phyloP scores from a whole-genome alignment of 208 protist genomes.

The Wallacemonas sp. region DNA sequence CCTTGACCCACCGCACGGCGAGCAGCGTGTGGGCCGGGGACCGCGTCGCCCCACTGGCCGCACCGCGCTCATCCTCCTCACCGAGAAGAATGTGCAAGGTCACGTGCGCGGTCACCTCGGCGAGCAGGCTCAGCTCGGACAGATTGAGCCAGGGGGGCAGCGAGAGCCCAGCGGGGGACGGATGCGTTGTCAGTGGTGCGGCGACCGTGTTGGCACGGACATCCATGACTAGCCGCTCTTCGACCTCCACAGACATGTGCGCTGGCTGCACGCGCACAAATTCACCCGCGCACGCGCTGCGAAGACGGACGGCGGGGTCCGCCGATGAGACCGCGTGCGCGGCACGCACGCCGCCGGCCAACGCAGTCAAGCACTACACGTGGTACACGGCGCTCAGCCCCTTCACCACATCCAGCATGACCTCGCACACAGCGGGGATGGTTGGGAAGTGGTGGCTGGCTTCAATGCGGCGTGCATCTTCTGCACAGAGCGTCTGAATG shows the following conservation, averaged over 20 bases:
- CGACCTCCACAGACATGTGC: too few relatives aligned
- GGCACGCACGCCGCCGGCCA: too few relatives aligned
- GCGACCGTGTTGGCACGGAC: too few relatives aligned
- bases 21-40: background rate
- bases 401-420: conserved; percentile 1
- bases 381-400: background rate
- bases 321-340: too few relatives aligned
- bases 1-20: background rate
- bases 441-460: conserved; percentile 46
- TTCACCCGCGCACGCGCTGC: too few relatives aligned
- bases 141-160: conserved; percentile 8
- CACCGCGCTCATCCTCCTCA: background rate
- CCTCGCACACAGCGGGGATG: conserved; percentile 37
- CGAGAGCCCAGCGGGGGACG: too few relatives aligned
- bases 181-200: too few relatives aligned
- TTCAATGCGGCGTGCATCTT: conserved; percentile 34
- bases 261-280: too few relatives aligned
- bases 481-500: conserved; percentile 24
- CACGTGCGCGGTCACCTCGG: background rate
- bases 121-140: background rate
- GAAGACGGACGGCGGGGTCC: background rate
- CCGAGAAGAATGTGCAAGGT: background rate
- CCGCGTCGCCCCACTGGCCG: background rate
- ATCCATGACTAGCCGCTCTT: too few relatives aligned
- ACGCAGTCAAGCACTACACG: background rate